Evolutionary conservation across 257 asterid genomes (phyloP).

Genomic region (Fraxinus excelsior): DNA sequence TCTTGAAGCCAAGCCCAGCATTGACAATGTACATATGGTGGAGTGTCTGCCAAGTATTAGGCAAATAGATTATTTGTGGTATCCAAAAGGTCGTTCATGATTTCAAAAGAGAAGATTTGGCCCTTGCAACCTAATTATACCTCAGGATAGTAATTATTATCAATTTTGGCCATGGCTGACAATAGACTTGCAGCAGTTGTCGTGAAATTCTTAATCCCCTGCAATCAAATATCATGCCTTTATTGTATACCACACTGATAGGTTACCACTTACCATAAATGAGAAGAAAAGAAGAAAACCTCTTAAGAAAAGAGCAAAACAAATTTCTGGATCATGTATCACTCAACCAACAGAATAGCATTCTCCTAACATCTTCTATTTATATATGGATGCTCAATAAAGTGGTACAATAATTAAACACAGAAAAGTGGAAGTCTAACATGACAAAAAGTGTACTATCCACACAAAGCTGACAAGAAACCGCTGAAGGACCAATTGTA

Average conservation of each 20-base stretch:
- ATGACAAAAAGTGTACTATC: conserved; percentile 6
- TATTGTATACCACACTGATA: conserved; percentile 15
- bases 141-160: conserved; percentile 86
- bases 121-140: conserved; percentile 39
- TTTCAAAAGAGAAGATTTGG: conserved; percentile 10
- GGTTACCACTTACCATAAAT: conserved; percentile 14
- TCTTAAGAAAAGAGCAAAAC: conserved; percentile 6
- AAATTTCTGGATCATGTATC: background rate
- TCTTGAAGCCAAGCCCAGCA: conserved; percentile 89
- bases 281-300: conserved; percentile 24
- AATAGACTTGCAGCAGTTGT: conserved; percentile 68
- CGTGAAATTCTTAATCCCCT: conserved; percentile 86
- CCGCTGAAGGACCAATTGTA: conserved; percentile 13
- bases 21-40: conserved; percentile 84
- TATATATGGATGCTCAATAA: background rate
- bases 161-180: conserved; percentile 83
- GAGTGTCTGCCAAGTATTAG: conserved; percentile 62
- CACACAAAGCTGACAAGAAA: conserved; percentile 14
- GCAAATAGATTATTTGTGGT: conserved; percentile 17
- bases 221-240: conserved; percentile 26
- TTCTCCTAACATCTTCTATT: background rate
- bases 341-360: conserved; percentile 11
- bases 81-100: conserved; percentile 5
- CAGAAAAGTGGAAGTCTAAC: conserved; percentile 1
- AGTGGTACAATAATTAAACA: background rate